These are phyloP conservation scores for Alternaria alternata DNA, from an alignment of 2,329 filamentous ascomycete genomes.

Conservation along the genomic window DNA sequence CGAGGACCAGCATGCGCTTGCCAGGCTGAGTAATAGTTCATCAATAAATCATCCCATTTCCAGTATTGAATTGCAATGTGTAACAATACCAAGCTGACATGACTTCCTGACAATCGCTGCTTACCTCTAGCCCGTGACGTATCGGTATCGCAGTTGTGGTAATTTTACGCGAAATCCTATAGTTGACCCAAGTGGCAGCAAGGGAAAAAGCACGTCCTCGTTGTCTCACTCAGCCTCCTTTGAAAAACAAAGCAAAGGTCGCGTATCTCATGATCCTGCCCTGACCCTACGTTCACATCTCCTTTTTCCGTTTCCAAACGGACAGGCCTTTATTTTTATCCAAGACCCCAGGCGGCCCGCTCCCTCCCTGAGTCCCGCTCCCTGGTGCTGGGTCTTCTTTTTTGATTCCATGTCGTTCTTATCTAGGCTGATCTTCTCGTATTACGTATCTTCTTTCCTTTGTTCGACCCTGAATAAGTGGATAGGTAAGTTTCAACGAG, in stretches of 20 bases:
- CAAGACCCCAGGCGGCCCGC: neutral
- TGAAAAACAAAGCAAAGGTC: neutral
- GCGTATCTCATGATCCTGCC: neutral
- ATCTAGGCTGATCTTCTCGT: neutral
- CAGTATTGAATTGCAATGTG: neutral
- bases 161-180: neutral
- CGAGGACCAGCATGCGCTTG: slow-evolving; percentile 11
- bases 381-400: neutral
- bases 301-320: neutral
- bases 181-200: neutral
- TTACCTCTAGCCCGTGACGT: neutral
- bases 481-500: neutral
- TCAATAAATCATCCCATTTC: slow-evolving; percentile 13
- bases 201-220: neutral
- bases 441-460: neutral
- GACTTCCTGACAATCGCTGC: neutral
- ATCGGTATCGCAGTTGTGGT: neutral
- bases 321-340: neutral
- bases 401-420: neutral
- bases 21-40: slow-evolving; percentile 14
- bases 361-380: neutral
- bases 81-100: neutral
- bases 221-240: neutral
- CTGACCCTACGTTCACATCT: neutral
- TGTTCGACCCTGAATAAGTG: neutral